Conservation (phyloP, 306 rosid genomes). For the Cucumis hystrix region DNA sequence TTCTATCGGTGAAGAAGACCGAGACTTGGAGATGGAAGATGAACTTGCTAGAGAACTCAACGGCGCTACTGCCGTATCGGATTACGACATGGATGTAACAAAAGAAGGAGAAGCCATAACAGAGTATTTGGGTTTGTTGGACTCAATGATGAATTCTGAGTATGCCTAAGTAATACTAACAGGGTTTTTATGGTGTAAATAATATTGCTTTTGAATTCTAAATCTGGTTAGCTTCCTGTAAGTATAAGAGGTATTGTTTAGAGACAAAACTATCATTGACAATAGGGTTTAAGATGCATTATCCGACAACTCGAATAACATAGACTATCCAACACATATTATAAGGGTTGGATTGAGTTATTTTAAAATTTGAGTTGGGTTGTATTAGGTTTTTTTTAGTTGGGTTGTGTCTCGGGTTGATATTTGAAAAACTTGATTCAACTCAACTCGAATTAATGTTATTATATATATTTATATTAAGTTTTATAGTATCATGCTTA, state of each 20-base stretch:
- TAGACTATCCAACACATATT: too few relatives aligned
- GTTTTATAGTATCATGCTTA: too few relatives aligned
- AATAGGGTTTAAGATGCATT: too few relatives aligned
- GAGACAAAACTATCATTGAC: neutral
- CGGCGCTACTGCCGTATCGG: slow-evolving; percentile 24
- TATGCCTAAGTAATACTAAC: neutral
- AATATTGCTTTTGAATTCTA: neutral
- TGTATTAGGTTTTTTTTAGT: too few relatives aligned
- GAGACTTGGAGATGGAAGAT: slow-evolving; percentile 36
- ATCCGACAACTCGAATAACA: too few relatives aligned
- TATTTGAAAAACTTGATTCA: too few relatives aligned
- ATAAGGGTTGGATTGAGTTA: too few relatives aligned
- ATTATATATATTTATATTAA: too few relatives aligned
- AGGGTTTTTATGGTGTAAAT: neutral
- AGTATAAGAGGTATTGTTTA: neutral
- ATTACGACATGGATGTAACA: slow-evolving; percentile 39
- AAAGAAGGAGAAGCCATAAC: slow-evolving; percentile 62
- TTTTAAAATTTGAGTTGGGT: too few relatives aligned
- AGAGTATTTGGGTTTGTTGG: slow-evolving; percentile 58
- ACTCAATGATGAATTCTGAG: slow-evolving; percentile 20
- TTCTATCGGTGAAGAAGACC: slow-evolving; percentile 15
- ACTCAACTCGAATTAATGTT: too few relatives aligned
- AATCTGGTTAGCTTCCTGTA: slow-evolving; percentile 1
- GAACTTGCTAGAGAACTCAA: slow-evolving; percentile 35
- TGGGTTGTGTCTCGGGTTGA: too few relatives aligned